Percentiles rank a stretch among this genome's conserved stretches.
phyloP scores from a whole-genome alignment of 164 flowering plant species.

The Magnolia changhungtana region DNA sequence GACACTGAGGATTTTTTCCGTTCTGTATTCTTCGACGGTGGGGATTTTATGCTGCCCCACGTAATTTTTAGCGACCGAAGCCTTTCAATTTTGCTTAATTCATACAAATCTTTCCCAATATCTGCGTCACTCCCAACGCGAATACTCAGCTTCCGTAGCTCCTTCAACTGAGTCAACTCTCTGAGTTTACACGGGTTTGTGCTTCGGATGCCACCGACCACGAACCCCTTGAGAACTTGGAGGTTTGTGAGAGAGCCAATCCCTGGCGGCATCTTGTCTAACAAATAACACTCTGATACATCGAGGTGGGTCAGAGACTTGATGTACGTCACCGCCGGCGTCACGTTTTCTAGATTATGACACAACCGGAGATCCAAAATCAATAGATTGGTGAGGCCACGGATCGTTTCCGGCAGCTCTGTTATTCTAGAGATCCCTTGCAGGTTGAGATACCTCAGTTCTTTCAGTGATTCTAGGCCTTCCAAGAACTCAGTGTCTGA shows the following conservation, averaged over 20 bases:
- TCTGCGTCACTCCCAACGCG: conserved; percentile 7
- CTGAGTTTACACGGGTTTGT: conserved; percentile 18
- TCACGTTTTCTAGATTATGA: conserved; percentile 30
- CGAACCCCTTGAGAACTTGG: conserved; percentile 49
- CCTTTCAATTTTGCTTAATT: too few relatives aligned
- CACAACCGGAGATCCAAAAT: conserved; percentile 43
- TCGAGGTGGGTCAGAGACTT: conserved; percentile 41
- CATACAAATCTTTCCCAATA: too few relatives aligned
- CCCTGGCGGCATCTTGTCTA: conserved; percentile 33
- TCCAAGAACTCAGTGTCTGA: conserved; percentile 18
- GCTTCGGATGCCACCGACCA: conserved; percentile 10
- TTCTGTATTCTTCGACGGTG: too few relatives aligned
- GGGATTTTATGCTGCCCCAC: too few relatives aligned
- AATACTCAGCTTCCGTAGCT: conserved; percentile 33
- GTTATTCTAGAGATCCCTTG: conserved; percentile 36
- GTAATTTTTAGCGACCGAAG: too few relatives aligned
- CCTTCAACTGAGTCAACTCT: conserved; percentile 20
- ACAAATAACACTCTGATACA: conserved; percentile 37
- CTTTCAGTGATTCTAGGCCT: conserved; percentile 10
- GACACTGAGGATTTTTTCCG: not conserved
- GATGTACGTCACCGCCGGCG: conserved; percentile 15
- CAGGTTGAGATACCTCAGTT: conserved; percentile 29
- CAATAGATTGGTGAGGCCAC: conserved; percentile 17
- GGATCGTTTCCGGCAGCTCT: conserved; percentile 22
- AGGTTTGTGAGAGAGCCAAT: conserved; percentile 24